A percentile compares a stretch with the other conserved stretches of the same genome.
Evolutionary conservation across 2,329 filamentous ascomycete genomes (phyloP).

Genomic region (Pseudogymnoascus pannorum): DNA sequence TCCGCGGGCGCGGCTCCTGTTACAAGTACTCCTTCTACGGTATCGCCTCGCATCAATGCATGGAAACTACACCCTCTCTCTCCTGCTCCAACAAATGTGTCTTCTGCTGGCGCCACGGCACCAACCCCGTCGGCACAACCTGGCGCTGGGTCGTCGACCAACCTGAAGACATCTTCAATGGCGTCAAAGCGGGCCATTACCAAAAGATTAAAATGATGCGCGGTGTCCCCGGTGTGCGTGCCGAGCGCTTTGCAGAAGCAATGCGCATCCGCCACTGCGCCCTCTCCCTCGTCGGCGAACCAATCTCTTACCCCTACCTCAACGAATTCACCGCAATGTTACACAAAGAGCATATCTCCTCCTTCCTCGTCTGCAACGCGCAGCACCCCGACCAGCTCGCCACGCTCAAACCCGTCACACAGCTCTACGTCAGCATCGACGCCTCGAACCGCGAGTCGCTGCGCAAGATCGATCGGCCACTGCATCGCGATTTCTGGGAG

Average conservation of each 20-base stretch:
- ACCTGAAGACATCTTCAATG: slow-evolving; percentile 80
- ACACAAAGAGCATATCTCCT: slow-evolving; percentile 80
- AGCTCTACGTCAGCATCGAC: slow-evolving; percentile 94
- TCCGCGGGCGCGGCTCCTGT: slow-evolving; percentile 87
- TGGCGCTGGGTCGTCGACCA: slow-evolving; percentile 96
- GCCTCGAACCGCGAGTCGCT: slow-evolving; percentile 84
- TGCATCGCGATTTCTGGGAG: slow-evolving; percentile 97
- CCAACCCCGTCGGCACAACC: slow-evolving; percentile 91
- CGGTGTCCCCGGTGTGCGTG: slow-evolving; percentile 84
- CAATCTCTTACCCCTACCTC: slow-evolving; percentile 98
- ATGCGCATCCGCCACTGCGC: slow-evolving; percentile 93
- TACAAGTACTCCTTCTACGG: slow-evolving; percentile 99
- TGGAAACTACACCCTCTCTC: slow-evolving; percentile 94
- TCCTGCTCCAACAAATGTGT: slow-evolving; percentile 98
- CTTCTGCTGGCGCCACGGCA: slow-evolving; percentile 97
- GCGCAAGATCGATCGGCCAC: slow-evolving; percentile 79
- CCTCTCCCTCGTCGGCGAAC: slow-evolving; percentile 84
- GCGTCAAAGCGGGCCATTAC: slow-evolving; percentile 88
- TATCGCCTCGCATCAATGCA: slow-evolving; percentile 92
- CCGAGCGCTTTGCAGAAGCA: slow-evolving; percentile 86
- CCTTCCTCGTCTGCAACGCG: slow-evolving; percentile 93
- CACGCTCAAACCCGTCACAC: slow-evolving; percentile 76
- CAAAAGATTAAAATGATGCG: slow-evolving; percentile 97
- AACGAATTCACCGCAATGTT: slow-evolving; percentile 83
- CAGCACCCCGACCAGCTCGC: slow-evolving; percentile 90